These are phyloP conservation scores for Eimeria necatrix DNA, from an alignment of 169 alveolate species.

Conservation along the genomic window DNA sequence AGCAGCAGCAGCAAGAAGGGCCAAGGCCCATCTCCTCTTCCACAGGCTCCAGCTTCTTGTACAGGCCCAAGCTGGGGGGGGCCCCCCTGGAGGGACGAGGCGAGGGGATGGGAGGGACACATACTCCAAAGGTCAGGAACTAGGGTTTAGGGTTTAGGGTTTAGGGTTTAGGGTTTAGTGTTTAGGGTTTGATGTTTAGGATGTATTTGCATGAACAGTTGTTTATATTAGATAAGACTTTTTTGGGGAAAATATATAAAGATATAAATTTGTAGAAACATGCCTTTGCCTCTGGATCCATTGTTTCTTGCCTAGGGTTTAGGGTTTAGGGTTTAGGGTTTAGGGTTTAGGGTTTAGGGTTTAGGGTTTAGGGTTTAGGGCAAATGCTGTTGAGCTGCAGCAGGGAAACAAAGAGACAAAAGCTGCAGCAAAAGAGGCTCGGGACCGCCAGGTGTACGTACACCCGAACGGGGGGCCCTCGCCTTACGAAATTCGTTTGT, in stretches of 20 bases:
- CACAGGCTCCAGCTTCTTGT: neutral
- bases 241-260: no score
- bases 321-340: conserved; percentile 23
- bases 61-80: no score
- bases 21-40: neutral
- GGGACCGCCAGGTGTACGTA: neutral
- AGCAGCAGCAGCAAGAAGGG: neutral
- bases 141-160: no score
- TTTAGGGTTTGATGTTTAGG: no score
- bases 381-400: neutral
- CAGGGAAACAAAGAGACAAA: neutral
- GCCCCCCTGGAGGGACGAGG: no score
- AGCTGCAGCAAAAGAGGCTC: neutral
- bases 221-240: no score
- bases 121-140: no score
- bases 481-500: neutral
- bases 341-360: neutral
- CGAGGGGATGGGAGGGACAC: no score
- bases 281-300: no score
- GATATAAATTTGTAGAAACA: no score
- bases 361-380: neutral
- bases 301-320: neutral
- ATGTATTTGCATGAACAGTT: no score
- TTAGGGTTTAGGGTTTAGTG: no score
- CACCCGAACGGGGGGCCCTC: neutral